phyloP scores from a whole-genome alignment of 371 early-diverging fungal species.

The Rhizopus stolonifer region DNA sequence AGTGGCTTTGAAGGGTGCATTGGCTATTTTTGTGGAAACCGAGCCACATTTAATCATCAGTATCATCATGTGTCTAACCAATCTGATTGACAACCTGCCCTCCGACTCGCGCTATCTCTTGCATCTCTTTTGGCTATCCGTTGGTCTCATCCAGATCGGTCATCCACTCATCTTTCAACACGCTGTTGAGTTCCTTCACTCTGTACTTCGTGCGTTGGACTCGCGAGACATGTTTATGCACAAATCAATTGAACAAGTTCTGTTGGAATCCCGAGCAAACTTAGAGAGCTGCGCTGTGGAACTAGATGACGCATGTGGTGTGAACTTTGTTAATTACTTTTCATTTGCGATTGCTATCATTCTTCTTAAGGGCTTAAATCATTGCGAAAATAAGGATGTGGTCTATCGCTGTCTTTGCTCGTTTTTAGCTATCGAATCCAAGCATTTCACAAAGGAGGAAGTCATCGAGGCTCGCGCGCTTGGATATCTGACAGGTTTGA shows the following conservation, averaged over 20 bases:
- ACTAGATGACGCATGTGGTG: conserved; percentile 71
- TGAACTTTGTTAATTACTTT: conserved; percentile 83
- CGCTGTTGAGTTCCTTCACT: conserved; percentile 73
- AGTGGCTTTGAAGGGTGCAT: conserved; percentile 80
- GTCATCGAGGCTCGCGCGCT: conserved; percentile 62
- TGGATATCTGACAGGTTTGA: conserved; percentile 75
- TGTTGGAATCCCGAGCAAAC: conserved; percentile 69
- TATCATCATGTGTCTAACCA: conserved; percentile 85
- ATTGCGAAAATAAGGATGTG: conserved; percentile 68
- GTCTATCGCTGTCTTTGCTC: conserved; percentile 72
- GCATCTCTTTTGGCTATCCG: conserved; percentile 88
- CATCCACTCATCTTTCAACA: conserved; percentile 72
- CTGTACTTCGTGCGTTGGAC: conserved; percentile 74
- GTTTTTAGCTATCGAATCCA: conserved; percentile 70
- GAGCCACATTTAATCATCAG: conserved; percentile 75
- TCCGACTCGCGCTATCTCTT: conserved; percentile 74
- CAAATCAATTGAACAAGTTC: conserved; percentile 58
- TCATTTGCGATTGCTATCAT: conserved; percentile 83
- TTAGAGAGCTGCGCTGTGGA: conserved; percentile 63
- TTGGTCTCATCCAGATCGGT: conserved; percentile 85
- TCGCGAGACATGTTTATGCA: conserved; percentile 66
- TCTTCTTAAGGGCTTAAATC: conserved; percentile 79
- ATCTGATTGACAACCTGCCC: conserved; percentile 79
- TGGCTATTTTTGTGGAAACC: conserved; percentile 79
- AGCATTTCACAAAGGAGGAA: conserved; percentile 48